A percentile compares a stretch with the other conserved stretches of the same genome.
These are phyloP conservation scores for Periconia macrospinosa DNA, from an alignment of 2,329 filamentous ascomycete genomes.

Conservation along the genomic window DNA sequence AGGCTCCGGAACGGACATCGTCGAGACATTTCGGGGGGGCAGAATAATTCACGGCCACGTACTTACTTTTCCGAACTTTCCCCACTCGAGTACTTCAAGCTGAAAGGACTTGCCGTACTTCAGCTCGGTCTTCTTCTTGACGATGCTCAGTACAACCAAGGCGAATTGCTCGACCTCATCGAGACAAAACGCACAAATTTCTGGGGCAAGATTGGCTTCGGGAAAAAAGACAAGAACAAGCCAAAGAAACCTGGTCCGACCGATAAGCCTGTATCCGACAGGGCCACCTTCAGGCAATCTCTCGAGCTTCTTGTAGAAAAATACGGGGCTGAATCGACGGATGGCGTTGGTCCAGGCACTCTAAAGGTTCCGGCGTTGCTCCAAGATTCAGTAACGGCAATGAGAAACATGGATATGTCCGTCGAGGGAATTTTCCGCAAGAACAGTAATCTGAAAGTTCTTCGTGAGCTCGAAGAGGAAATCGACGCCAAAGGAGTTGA, in stretches of 20 bases:
- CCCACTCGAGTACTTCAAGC: constrained; percentile 94
- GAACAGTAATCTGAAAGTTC: constrained; percentile 95
- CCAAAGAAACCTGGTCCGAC: constrained; percentile 64
- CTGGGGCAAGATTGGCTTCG: constrained; percentile 97
- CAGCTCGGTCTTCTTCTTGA: constrained; percentile 93
- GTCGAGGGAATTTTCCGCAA: constrained; percentile 98
- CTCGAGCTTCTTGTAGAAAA: constrained; percentile 88
- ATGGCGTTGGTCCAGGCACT: constrained; percentile 89
- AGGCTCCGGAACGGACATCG: constrained; percentile 71
- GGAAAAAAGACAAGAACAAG: constrained; percentile 91
- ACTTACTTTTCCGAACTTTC: constrained; percentile 97
- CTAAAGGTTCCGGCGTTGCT: constrained; percentile 90
- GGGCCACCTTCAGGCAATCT: constrained; percentile 88
- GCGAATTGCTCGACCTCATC: constrained; percentile 89
- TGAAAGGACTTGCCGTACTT: constrained; percentile 90
- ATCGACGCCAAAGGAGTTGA: constrained; percentile 87
- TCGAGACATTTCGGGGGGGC: constrained; percentile 63
- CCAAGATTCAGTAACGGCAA: constrained; percentile 91
- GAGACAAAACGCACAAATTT: constrained; percentile 92
- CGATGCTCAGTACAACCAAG: constrained; percentile 87
- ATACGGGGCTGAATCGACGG: constrained; percentile 95
- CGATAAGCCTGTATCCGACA: constrained; percentile 50
- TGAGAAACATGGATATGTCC: constrained; percentile 98
- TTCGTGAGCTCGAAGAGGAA: constrained; percentile 81
- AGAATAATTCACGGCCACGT: constrained; percentile 60